Percentiles rank a stretch among this genome's conserved stretches.
phyloP scores from a whole-genome alignment of 2,329 filamentous ascomycete species.

The Teratosphaeria zuluensis region DNA sequence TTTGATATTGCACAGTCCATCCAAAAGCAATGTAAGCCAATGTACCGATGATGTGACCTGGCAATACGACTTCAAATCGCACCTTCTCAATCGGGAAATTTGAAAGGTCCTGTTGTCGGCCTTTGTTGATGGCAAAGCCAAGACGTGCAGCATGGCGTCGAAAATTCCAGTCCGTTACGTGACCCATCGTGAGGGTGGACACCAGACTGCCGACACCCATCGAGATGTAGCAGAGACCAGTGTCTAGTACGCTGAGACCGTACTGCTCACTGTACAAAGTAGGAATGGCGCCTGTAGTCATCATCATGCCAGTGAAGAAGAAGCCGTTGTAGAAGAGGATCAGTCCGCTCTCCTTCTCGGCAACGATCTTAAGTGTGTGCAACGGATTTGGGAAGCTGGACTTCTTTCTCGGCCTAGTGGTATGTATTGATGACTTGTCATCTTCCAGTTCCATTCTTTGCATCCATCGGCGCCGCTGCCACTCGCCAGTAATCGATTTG shows the following conservation, averaged over 20 bases:
- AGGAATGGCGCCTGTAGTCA: conserved; percentile 37
- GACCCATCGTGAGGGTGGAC: conserved; percentile 40
- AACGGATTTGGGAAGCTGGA: conserved; percentile 35
- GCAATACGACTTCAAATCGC: conserved; percentile 31
- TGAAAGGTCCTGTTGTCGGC: conserved; percentile 44
- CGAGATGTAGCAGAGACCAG: conserved; percentile 21
- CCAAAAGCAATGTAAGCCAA: conserved; percentile 31
- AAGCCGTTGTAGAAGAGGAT: conserved; percentile 20
- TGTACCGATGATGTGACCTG: conserved; percentile 27
- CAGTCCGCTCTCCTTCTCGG: conserved; percentile 15
- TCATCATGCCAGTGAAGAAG: conserved; percentile 40
- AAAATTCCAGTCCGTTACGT: conserved; percentile 64
- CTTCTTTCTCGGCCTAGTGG: conserved; percentile 2
- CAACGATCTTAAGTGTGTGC: conserved; percentile 30
- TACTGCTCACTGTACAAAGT: conserved; percentile 29
- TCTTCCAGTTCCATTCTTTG: conserved; percentile 5
- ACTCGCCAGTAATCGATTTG: conserved; percentile 18
- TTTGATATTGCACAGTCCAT: conserved; percentile 31
- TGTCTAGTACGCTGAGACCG: conserved; percentile 20
- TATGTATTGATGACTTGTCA: conserved; percentile 1
- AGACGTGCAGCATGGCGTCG: conserved; percentile 53
- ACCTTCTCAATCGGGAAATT: conserved; percentile 43
- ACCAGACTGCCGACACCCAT: conserved; percentile 31
- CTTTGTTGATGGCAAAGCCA: conserved; percentile 51
- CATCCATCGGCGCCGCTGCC: conserved; percentile 11